Percentiles rank a stretch among this genome's conserved stretches.
Evolutionary conservation across 768 basidiomycete genomes (phyloP).

Genomic region (Dioszegia hungarica): DNA sequence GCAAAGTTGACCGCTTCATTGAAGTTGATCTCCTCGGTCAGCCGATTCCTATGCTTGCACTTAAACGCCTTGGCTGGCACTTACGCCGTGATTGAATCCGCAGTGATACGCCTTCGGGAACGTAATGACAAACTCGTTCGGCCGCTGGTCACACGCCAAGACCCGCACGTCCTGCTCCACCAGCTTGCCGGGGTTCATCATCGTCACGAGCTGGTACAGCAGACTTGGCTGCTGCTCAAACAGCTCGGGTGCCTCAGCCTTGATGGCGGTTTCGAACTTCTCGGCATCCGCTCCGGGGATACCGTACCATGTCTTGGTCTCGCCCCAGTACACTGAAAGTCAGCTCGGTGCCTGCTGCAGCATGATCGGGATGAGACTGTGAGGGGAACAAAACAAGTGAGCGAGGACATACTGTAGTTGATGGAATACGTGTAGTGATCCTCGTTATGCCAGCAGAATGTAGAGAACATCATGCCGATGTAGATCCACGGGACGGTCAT

Average conservation of each 20-base stretch:
- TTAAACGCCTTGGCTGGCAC: slow-evolving; percentile 44
- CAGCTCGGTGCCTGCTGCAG: slow-evolving; percentile 4
- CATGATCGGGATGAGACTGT: too few species aligned
- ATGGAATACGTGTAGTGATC: slow-evolving; percentile 98
- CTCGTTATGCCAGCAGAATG: slow-evolving; percentile 99
- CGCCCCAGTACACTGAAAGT: slow-evolving; percentile 88
- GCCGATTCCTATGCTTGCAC: background rate
- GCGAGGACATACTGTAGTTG: slow-evolving; percentile 64
- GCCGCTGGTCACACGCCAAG: slow-evolving; percentile 89
- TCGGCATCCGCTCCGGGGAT: slow-evolving; percentile 93
- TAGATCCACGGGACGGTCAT: slow-evolving; percentile 99
- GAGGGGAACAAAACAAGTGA: background rate
- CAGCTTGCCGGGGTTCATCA: slow-evolving; percentile 90
- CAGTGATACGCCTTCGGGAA: slow-evolving; percentile 97
- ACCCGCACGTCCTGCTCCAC: slow-evolving; percentile 84
- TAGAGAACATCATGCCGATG: slow-evolving; percentile 97
- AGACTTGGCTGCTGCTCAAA: slow-evolving; percentile 97
- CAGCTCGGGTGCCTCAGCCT: slow-evolving; percentile 89
- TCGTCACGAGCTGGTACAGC: slow-evolving; percentile 92
- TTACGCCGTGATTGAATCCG: slow-evolving; percentile 95
- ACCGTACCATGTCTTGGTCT: slow-evolving; percentile 99
- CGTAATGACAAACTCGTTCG: slow-evolving; percentile 95
- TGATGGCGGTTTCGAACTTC: slow-evolving; percentile 93
- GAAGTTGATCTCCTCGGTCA: slow-evolving; percentile 72
- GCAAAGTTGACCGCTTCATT: slow-evolving; percentile 99